Base-by-base conservation (phyloP, 495 filamentous ascomycete species). In the Penicillium verhagenii region DNA sequence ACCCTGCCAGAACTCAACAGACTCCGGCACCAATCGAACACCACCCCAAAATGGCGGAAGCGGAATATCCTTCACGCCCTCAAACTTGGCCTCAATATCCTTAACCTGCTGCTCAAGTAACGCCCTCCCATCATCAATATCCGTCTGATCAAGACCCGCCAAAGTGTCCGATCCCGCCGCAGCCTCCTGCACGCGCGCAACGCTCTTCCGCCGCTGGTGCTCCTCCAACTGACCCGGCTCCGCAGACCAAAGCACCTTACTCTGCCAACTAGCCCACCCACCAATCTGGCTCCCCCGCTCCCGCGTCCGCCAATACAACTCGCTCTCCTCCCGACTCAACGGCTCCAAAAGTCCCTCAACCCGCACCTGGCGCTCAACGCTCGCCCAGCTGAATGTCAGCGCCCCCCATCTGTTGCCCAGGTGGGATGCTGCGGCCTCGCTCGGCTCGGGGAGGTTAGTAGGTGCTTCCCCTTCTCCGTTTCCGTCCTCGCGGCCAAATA, bases 31-130 rank as follows among this genome's bases (percentile, higher is more conserved):
- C 50, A 98, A 78, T 60, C 93, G 84, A 69, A 94, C 70, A 1
- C 94, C 94, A 7, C 94, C 94, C 94, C 94, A 98, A 71, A 96
- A 97, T 19, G 87, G 86, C 24, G 94, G 94, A 44, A 96, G 83
- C 2, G 91, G 92, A 50, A 98, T 95, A 35, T 88, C 67, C 52
- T 96, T 86, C 2, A 70, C 67, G 10, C 82, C 86, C 33, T 86
- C 83, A 72, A 95, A 97, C 61, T 72, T 79, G 62, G 71, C 73
- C 76, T 91, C 86, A 42, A 86, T 80, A 57, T 90, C 87, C 66
- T 75, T 75, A 1, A 94, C 88, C 75, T 83, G 81, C 46, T 72
- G 66, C 58, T 90, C 88, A 28, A 94, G 70, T 63, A 86, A 67
- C 40, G 75, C 71, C 51, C 89, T 72, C 4, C 86, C 87, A 56